Base-by-base conservation (phyloP, 805 yeast genomes). In the Torulaspora gathmanii region DNA sequence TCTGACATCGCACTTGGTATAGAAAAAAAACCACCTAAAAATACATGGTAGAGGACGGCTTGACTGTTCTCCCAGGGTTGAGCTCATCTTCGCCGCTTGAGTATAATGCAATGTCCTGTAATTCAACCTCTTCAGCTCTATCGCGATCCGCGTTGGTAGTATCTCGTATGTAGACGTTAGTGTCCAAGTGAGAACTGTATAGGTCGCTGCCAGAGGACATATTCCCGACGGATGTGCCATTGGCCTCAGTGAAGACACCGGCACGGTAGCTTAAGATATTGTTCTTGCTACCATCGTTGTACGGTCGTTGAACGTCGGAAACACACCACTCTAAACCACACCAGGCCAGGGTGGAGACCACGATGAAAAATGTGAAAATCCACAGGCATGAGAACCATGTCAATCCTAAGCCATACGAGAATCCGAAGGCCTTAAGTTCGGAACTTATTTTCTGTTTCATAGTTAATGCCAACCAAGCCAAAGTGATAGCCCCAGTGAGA, bases 241-340 rank as follows among this genome's bases (percentile, higher is more conserved):
- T 40, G 9, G 33, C 30, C 5, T 33, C 40, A 5, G 49, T 45
- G 19, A 51, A 43, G 6, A 49, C 53, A 7, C 55, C 55, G 8
- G 55, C 41, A 13, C 50, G 47, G 20, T 49, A 51, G 8, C 44
- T 34, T 12, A 51, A 36, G 5, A 51, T 49, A 12, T 46, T 42
- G 20, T 49, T 45, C 17, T 47, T 42, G 11, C 51, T 38, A 2
- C 41, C 50, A 33, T 50, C 53, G 15, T 46, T 30, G 27, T 34
- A 44, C 15, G 47, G 46, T 37, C 40, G 37, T 13, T 44, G 43
- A 12, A 31, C 43, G 33, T 50, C 55, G 5, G 57, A 37, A 6
- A 63, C 44, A 49, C 68, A 64, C 68, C 68, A 64, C 50, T 61
- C 68, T 8, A 63, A 40, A 29, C 68, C 68, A 4, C 64, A 54